Conservation (phyloP, 345 rosid genomes). For the Aurinia saxatilis region DNA sequence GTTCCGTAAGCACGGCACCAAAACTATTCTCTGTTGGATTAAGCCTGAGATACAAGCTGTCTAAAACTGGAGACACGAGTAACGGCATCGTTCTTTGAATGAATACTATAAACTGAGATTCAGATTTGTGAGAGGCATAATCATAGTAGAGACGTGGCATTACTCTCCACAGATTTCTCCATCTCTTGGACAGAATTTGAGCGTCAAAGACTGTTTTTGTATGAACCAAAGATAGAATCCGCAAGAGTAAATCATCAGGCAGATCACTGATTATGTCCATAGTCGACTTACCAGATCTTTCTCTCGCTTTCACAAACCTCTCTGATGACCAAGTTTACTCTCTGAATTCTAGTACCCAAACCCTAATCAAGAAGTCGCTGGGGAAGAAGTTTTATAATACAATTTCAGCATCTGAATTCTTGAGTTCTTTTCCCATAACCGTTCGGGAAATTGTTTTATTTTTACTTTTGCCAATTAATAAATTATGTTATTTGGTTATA, state of each 20-base stretch:
- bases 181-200: background rate
- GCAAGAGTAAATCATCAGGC: slow-evolving; percentile 2
- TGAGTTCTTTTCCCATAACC: no score
- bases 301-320: no score
- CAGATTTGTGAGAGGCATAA: background rate
- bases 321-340: no score
- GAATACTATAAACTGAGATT: background rate
- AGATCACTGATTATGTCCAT: slow-evolving; percentile 1
- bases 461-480: no score
- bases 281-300: background rate
- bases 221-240: background rate
- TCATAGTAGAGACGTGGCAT: background rate
- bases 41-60: background rate
- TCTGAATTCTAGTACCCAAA: no score
- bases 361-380: no score
- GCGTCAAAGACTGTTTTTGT: slow-evolving; percentile 4
- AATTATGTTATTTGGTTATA: no score
- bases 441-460: no score
- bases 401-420: no score
- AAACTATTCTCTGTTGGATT: background rate
- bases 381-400: no score
- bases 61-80: slow-evolving; percentile 1
- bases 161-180: slow-evolving; percentile 1
- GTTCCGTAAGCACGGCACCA: no score
- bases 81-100: background rate